Percentiles rank a stretch among this genome's conserved stretches.
phyloP scores from a whole-genome alignment of 1,284 basidiomycete species.

The Microbotryum lychnidis-dioicae region DNA sequence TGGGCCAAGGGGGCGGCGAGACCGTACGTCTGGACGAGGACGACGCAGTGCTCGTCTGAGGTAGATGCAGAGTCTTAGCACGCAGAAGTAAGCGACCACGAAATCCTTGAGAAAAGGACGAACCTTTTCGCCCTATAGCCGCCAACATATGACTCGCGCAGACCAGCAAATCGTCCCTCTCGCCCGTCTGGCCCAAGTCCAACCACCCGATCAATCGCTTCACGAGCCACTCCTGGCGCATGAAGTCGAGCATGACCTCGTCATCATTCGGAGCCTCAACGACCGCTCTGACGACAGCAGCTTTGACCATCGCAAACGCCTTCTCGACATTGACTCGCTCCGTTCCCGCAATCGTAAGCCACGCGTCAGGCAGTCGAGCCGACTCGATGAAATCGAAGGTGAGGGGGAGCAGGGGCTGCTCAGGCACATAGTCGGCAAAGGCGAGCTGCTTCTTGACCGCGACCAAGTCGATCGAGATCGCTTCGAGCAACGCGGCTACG shows the following conservation, averaged over 20 bases:
- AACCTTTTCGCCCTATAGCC: conserved; percentile 56
- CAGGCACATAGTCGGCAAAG: conserved; percentile 52
- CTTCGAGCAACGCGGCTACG: conserved; percentile 62
- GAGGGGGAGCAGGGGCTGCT: background rate
- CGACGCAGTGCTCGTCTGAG: conserved; percentile 56
- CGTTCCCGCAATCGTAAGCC: background rate
- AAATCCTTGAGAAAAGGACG: background rate
- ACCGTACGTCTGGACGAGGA: conserved; percentile 45
- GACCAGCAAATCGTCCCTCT: conserved; percentile 66
- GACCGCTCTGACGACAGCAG: conserved; percentile 68
- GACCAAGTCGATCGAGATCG: conserved; percentile 63
- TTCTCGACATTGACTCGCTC: conserved; percentile 41
- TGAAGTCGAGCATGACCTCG: conserved; percentile 59
- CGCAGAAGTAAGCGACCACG: background rate
- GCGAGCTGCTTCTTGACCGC: conserved; percentile 61
- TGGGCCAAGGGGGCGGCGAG: conserved; percentile 21
- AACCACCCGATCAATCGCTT: conserved; percentile 70
- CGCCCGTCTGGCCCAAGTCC: conserved; percentile 40
- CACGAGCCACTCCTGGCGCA: conserved; percentile 57
- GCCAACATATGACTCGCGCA: conserved; percentile 74
- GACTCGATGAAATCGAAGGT: conserved; percentile 54
- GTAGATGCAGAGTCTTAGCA: background rate
- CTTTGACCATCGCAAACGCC: conserved; percentile 70
- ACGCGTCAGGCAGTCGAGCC: conserved; percentile 54
- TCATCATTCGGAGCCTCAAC: conserved; percentile 78